phyloP scores from a whole-genome alignment of 345 rosid genomes.

The Leavenworthia alabamica region DNA sequence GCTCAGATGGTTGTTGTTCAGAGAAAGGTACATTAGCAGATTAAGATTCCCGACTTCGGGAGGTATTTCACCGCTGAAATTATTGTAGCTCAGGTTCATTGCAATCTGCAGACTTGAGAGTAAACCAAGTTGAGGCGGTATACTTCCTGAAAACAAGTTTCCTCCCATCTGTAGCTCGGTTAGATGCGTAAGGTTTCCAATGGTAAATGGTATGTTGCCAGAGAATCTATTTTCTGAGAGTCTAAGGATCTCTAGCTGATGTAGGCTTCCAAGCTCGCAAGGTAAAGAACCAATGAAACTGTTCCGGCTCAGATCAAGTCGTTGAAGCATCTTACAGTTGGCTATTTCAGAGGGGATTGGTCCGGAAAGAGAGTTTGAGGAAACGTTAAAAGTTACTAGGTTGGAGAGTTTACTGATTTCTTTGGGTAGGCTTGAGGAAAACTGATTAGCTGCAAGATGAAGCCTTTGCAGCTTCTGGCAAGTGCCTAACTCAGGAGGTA shows the following conservation, averaged over 20 bases:
- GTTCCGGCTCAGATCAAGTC: constrained; percentile 77
- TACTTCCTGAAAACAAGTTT: constrained; percentile 63
- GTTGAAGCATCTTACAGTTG: constrained; percentile 76
- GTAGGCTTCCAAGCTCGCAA: constrained; percentile 61
- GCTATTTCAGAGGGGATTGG: constrained; percentile 59
- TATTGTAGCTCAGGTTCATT: constrained; percentile 79
- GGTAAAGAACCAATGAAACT: constrained; percentile 60
- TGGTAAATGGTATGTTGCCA: constrained; percentile 54
- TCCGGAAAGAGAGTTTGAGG: constrained; percentile 66
- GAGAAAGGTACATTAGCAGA: constrained; percentile 55
- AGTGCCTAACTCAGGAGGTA: constrained; percentile 59
- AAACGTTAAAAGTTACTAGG: constrained; percentile 73
- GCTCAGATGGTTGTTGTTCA: constrained; percentile 69
- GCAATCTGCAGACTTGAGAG: constrained; percentile 90
- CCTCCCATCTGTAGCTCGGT: constrained; percentile 94
- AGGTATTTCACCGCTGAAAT: constrained; percentile 66
- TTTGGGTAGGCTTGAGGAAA: constrained; percentile 52
- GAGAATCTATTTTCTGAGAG: constrained; percentile 81
- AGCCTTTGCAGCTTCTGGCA: constrained; percentile 75
- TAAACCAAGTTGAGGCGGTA: constrained; percentile 67
- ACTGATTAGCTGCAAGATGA: constrained; percentile 64
- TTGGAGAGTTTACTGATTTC: constrained; percentile 71
- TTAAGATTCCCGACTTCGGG: constrained; percentile 67
- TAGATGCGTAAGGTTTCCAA: constrained; percentile 68
- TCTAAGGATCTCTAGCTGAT: constrained; percentile 74